Evolutionary conservation across 495 filamentous ascomycete species (phyloP), one percentile per base, ranked within the genome.

Genomic region (Niebla homalea): DNA sequence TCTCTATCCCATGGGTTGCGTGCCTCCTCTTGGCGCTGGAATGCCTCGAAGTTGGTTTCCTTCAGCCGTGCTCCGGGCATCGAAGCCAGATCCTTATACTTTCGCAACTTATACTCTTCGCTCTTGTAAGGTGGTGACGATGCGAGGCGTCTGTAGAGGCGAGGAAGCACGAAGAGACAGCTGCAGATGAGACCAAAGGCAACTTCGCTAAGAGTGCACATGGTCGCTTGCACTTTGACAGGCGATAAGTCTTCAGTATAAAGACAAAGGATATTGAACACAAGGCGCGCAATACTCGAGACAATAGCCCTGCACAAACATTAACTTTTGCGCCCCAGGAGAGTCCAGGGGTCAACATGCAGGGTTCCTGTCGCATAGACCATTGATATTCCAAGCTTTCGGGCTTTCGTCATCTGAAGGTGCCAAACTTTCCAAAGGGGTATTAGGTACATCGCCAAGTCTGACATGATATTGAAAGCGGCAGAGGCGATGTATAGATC

Each of bases 361-460:
- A 49, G 8, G 18, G 4, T n/a, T 41, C 49, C 49, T 15, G 39
- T 46, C 14, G 14, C 16, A 22, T 46, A 51, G 40, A 51, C 44
- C 5, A 16, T 18, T n/a, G 40, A 43, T n/a, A 51, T 51, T n/a
- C 49, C 49, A 14, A 51, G 29, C 29, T 51, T 51, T 12, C 40
- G 38, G n/a, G 12, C 18, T 32, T 36, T 23, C 6, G 38, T 25
- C 19, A 51, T 51, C 18, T 51, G 38, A 20, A 51, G 25, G 16
- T 51, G 16, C 49, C 49, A 51, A 18, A 51, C 25, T 18, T 29
- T 46, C 18, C 21, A 43, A 16, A 51, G 16, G 20, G 49, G 49
- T 19, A 44, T 25, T 5, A 39, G 26, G 19, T 25, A 36, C 49
- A 51, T 51, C n/a, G 40, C 49, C 22, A 51, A 11, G 25, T 51